Evolutionary conservation across 1,284 basidiomycete genomes (phyloP).

Genomic region (Porodaedalea pini): DNA sequence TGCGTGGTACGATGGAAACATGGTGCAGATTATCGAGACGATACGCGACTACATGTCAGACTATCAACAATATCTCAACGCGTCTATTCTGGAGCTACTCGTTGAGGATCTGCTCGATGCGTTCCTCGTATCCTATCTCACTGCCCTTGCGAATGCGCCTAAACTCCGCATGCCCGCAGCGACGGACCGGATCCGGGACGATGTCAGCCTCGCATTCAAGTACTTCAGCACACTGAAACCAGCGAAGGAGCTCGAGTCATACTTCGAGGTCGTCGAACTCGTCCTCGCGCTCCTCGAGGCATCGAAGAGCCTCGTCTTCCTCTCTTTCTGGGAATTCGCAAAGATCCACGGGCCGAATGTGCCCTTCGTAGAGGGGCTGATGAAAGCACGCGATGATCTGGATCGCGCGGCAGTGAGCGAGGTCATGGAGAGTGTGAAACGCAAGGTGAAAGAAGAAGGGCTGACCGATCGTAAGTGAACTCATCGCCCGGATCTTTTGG

Average conservation of each 20-base stretch:
- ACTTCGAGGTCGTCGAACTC: constrained; percentile 87
- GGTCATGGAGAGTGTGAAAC: constrained; percentile 91
- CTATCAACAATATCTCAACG: constrained; percentile 88
- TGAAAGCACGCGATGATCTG: constrained; percentile 88
- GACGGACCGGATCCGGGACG: constrained; percentile 76
- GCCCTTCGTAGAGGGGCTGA: constrained; percentile 84
- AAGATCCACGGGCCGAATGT: constrained; percentile 93
- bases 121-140: constrained; percentile 90
- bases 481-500: not conserved
- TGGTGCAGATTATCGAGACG: constrained; percentile 88
- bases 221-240: constrained; percentile 84
- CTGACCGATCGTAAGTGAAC: constrained; percentile 74
- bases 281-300: constrained; percentile 85
- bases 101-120: constrained; percentile 91
- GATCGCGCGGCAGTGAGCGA: constrained; percentile 85
- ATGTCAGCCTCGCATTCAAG: constrained; percentile 73
- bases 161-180: constrained; percentile 88
- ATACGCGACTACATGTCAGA: constrained; percentile 95
- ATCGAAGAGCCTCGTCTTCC: constrained; percentile 88
- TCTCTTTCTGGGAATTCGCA: constrained; percentile 96
- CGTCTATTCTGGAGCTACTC: constrained; percentile 87
- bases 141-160: constrained; percentile 79
- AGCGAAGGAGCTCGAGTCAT: constrained; percentile 74
- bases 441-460: constrained; percentile 88
- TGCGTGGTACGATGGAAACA: constrained; percentile 85